A percentile compares a stretch with the other conserved stretches of the same genome.
Conservation (phyloP, 2,329 filamentous ascomycete species). For the Cladophialophora immunda region DNA sequence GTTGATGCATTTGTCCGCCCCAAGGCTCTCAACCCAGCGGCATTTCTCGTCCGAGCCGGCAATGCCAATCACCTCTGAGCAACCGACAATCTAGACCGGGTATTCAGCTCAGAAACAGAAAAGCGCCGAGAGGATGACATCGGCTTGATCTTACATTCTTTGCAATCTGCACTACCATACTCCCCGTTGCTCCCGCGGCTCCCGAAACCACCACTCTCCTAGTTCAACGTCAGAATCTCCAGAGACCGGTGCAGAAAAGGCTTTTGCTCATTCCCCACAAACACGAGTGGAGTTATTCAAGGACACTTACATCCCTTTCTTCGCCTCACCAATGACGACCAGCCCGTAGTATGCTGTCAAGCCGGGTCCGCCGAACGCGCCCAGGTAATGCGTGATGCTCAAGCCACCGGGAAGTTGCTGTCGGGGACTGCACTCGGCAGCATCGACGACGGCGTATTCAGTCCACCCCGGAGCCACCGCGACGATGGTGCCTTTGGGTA, state of each 20-base stretch:
- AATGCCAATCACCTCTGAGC: conserved; percentile 67
- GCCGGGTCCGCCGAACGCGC: conserved; percentile 50
- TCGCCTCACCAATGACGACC: conserved; percentile 70
- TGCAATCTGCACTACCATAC: conserved; percentile 67
- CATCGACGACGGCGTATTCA: conserved; percentile 53
- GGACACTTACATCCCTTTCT: conserved; percentile 64
- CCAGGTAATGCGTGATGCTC: conserved; percentile 53
- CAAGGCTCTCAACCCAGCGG: conserved; percentile 70
- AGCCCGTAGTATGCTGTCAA: conserved; percentile 81
- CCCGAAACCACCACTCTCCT: conserved; percentile 76
- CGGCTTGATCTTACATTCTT: conserved; percentile 28
- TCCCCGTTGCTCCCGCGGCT: conserved; percentile 80
- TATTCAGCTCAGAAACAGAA: not conserved
- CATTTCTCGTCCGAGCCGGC: conserved; percentile 74
- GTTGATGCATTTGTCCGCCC: conserved; percentile 70
- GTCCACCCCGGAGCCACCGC: conserved; percentile 48
- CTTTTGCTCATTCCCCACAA: not conserved
- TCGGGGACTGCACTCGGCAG: conserved; percentile 37
- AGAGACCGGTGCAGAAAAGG: not conserved
- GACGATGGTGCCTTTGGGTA: conserved; percentile 49
- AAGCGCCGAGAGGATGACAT: not conserved
- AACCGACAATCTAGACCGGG: conserved; percentile 68
- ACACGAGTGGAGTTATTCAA: not conserved
- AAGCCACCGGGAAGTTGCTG: conserved; percentile 33
- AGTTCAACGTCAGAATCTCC: not conserved